Percentiles rank a stretch among this genome's conserved stretches.
Conservation (phyloP, 805 yeast genomes). For the Scheffersomyces coipomensis region DNA sequence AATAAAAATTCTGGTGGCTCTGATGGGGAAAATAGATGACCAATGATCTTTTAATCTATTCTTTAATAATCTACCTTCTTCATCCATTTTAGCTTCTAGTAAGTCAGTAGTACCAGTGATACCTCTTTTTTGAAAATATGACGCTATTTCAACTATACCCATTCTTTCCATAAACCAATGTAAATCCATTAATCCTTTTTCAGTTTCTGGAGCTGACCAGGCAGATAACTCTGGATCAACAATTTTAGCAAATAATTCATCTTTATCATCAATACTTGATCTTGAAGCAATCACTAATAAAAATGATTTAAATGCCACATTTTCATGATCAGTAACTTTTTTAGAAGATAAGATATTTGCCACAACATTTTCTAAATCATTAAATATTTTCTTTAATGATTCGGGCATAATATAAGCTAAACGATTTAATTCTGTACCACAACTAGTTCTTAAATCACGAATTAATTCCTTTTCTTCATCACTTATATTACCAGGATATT, state of each 20-base stretch:
- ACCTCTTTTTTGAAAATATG: conserved; percentile 79
- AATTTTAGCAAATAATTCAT: conserved; percentile 75
- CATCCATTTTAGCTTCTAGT: conserved; percentile 83
- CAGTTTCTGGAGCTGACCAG: conserved; percentile 91
- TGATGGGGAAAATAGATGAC: conserved; percentile 91
- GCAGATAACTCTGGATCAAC: conserved; percentile 92
- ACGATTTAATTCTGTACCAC: conserved; percentile 93
- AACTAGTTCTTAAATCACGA: conserved; percentile 82
- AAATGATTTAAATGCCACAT: conserved; percentile 91
- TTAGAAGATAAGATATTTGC: conserved; percentile 63
- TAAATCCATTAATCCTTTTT: conserved; percentile 82
- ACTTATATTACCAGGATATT: conserved; percentile 62
- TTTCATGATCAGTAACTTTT: conserved; percentile 84
- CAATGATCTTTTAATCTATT: conserved; percentile 83
- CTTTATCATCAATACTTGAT: conserved; percentile 69
- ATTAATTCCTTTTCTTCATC: conserved; percentile 79
- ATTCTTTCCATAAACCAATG: conserved; percentile 99
- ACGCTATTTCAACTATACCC: conserved; percentile 91
- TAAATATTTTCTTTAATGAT: conserved; percentile 73
- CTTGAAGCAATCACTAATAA: conserved; percentile 88
- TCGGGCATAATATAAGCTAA: conserved; percentile 95
- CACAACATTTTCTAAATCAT: conserved; percentile 80
- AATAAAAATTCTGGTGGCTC: conserved; percentile 91
- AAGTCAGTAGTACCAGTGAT: conserved; percentile 77
- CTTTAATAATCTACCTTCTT: conserved; percentile 74